Evolutionary conservation across 2,329 filamentous ascomycete species (phyloP).

Genomic region (Alternaria dauci): DNA sequence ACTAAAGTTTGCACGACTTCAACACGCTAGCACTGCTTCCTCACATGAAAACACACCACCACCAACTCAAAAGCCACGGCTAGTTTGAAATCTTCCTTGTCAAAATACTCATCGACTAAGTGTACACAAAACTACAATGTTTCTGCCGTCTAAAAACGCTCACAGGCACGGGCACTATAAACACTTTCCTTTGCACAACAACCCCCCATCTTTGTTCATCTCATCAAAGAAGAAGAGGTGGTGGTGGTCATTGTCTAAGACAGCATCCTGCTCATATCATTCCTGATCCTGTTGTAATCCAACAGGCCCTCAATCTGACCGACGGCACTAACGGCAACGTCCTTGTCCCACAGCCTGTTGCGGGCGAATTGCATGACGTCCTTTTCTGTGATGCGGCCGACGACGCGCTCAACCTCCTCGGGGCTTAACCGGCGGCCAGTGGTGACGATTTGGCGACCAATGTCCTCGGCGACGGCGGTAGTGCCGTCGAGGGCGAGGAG

Average conservation of each 20-base stretch:
- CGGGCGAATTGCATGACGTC: slow-evolving; percentile 97
- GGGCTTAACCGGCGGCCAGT: slow-evolving; percentile 91
- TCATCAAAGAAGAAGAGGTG: neutral
- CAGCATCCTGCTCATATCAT: slow-evolving; percentile 84
- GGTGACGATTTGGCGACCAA: slow-evolving; percentile 97
- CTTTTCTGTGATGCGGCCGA: slow-evolving; percentile 90
- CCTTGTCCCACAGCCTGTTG: slow-evolving; percentile 96
- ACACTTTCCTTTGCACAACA: neutral
- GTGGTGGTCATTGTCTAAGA: slow-evolving; percentile 32
- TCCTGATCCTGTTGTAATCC: slow-evolving; percentile 80
- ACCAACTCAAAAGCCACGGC: neutral
- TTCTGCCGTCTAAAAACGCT: slow-evolving; percentile 15
- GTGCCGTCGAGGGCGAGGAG: slow-evolving; percentile 97
- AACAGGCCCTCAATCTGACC: slow-evolving; percentile 87
- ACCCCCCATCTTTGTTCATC: neutral
- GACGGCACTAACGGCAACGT: slow-evolving; percentile 91
- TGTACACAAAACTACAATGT: slow-evolving; percentile 47
- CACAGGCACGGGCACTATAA: slow-evolving; percentile 30
- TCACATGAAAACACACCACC: too few species aligned
- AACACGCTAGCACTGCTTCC: too few species aligned
- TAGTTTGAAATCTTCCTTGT: slow-evolving; percentile 34
- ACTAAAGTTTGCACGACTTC: too few species aligned
- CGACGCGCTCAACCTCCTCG: slow-evolving; percentile 91
- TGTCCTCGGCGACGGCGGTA: slow-evolving; percentile 96
- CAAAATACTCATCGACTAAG: slow-evolving; percentile 38